phyloP scores from a whole-genome alignment of 345 rosid species.

The Citrus trifoliata region DNA sequence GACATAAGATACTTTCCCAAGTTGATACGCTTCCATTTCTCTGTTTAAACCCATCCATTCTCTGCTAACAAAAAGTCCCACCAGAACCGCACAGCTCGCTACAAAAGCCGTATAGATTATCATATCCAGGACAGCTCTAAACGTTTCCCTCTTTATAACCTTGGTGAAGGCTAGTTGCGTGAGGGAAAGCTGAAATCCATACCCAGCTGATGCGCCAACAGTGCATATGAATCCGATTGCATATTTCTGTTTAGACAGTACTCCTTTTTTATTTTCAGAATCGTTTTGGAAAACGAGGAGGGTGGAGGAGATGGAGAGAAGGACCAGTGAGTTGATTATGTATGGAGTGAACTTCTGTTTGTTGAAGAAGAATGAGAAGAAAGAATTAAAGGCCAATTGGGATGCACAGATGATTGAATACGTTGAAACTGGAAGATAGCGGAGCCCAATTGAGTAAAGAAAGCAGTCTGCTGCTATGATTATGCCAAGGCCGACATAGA shows the following conservation, averaged over 20 bases:
- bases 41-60: constrained; percentile 41
- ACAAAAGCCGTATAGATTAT: constrained; percentile 13
- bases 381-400: constrained; percentile 41
- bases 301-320: constrained; percentile 40
- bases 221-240: constrained; percentile 41
- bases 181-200: constrained; percentile 38
- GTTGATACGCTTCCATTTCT: constrained; percentile 47
- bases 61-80: constrained; percentile 54
- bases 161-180: constrained; percentile 39
- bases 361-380: constrained; percentile 48
- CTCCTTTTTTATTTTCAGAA: not conserved
- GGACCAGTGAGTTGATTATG: constrained; percentile 31
- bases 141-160: constrained; percentile 26
- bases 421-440: constrained; percentile 40
- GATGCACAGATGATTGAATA: constrained; percentile 33
- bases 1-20: constrained; percentile 41
- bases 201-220: constrained; percentile 38
- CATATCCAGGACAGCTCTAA: constrained; percentile 29
- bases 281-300: constrained; percentile 33
- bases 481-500: constrained; percentile 41
- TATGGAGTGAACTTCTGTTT: constrained; percentile 35
- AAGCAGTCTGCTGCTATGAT: constrained; percentile 17
- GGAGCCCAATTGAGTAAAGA: constrained; percentile 31
- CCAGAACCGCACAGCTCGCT: constrained; percentile 26
- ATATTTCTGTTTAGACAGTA: constrained; percentile 18